Percentiles rank a stretch among this genome's conserved stretches.
phyloP scores from a whole-genome alignment of 1,139 yeast species.

The Casaregolazyma lundiana region DNA sequence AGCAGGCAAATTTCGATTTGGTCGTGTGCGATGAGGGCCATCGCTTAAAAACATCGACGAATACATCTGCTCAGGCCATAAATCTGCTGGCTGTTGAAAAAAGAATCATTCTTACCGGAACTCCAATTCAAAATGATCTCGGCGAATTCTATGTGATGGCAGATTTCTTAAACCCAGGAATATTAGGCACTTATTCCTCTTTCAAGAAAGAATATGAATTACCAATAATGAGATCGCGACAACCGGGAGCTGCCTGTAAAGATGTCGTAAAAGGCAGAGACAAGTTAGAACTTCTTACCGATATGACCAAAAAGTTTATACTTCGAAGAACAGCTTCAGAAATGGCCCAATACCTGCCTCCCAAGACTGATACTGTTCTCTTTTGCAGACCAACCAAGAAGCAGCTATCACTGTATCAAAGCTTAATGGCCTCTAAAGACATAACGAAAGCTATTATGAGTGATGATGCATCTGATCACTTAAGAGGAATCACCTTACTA shows the following conservation, averaged over 20 bases:
- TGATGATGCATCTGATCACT: conserved; percentile 43
- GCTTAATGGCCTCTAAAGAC: conserved; percentile 31
- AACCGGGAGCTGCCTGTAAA: conserved; percentile 56
- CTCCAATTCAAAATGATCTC: conserved; percentile 92
- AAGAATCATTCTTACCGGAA: conserved; percentile 74
- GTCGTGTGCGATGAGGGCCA: conserved; percentile 96
- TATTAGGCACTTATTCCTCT: conserved; percentile 57
- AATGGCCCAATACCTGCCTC: conserved; percentile 62
- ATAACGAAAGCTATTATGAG: conserved; percentile 28
- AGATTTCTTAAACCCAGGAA: conserved; percentile 80
- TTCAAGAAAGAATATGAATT: conserved; percentile 64
- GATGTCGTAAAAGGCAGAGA: conserved; percentile 55
- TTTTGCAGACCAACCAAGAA: conserved; percentile 69
- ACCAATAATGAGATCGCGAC: conserved; percentile 74
- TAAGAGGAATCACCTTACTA: conserved; percentile 67
- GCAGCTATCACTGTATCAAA: conserved; percentile 55
- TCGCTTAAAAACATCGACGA: conserved; percentile 57
- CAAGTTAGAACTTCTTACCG: conserved; percentile 57
- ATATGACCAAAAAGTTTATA: conserved; percentile 60
- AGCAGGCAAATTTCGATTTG: conserved; percentile 54
- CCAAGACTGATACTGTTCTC: conserved; percentile 71
- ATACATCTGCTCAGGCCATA: conserved; percentile 65
- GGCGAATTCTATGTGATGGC: conserved; percentile 76
- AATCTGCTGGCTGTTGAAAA: conserved; percentile 51
- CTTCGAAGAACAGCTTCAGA: conserved; percentile 71